These are phyloP conservation scores for Russula lepida DNA, from an alignment of 768 basidiomycete genomes.

Conservation along the genomic window DNA sequence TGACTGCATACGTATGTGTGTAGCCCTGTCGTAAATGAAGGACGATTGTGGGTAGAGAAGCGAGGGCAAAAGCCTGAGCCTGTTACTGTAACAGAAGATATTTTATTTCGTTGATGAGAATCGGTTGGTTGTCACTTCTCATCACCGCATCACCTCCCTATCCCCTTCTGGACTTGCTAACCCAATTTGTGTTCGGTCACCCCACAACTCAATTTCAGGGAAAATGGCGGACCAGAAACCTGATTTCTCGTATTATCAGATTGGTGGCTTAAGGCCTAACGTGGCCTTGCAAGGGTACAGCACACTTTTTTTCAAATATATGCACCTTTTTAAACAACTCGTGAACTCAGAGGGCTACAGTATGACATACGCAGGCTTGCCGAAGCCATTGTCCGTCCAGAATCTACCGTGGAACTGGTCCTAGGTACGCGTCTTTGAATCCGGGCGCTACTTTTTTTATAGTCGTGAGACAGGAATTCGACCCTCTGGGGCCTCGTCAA, in stretches of 20 bases:
- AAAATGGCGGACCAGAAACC: conserved; percentile 9
- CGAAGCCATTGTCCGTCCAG: conserved; percentile 3
- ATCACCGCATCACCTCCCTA: background rate
- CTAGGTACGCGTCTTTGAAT: conserved; percentile 7
- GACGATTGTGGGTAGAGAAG: background rate
- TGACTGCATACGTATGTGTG: background rate
- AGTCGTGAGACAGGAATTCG: conserved; percentile 10
- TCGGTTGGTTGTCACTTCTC: background rate
- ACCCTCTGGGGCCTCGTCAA: conserved; percentile 16
- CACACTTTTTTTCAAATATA: background rate
- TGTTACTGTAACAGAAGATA: background rate
- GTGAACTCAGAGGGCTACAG: conserved; percentile 2
- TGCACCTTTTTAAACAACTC: background rate
- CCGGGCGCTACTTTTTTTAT: background rate
- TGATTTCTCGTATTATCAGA: conserved; percentile 16
- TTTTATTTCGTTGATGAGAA: background rate
- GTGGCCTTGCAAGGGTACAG: conserved; percentile 11
- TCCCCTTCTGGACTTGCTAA: background rate
- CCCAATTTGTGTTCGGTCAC: background rate
- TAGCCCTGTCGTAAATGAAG: background rate
- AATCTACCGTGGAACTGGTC: conserved; percentile 7
- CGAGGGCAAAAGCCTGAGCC: background rate
- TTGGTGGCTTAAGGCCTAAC: conserved; percentile 19
- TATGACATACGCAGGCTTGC: conserved; percentile 11
- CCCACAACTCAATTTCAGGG: background rate